These are phyloP conservation scores for Magnusiomyces suaveolens DNA, from an alignment of 1,139 yeast species.

Conservation along the genomic window DNA sequence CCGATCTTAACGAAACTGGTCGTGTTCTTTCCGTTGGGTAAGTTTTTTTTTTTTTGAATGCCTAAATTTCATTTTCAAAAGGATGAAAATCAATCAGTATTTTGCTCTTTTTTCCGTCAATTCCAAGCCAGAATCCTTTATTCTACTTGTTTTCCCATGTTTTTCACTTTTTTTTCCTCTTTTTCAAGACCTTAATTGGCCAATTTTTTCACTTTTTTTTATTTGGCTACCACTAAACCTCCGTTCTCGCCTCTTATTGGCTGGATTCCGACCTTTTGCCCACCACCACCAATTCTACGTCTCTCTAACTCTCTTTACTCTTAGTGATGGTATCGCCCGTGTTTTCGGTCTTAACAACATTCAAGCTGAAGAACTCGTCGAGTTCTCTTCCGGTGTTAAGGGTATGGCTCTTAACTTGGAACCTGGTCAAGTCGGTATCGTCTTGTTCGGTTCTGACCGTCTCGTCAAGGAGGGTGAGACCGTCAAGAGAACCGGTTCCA, in stretches of 20 bases:
- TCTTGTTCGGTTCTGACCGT: slow-evolving; percentile 98
- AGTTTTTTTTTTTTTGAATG: no score
- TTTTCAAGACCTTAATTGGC: no score
- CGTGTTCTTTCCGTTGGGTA: slow-evolving; percentile 96
- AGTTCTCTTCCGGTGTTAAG: slow-evolving; percentile 98
- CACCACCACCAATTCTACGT: no score
- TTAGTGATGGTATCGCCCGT: slow-evolving; percentile 99
- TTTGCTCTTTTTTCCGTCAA: no score
- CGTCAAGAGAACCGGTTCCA: slow-evolving; percentile 99
- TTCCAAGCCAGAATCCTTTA: no score
- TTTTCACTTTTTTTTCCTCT: no score
- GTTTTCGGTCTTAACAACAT: slow-evolving; percentile 98
- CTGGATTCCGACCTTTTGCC: background rate
- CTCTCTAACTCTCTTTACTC: no score
- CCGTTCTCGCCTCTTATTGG: background rate
- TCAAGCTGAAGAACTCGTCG: slow-evolving; percentile 99
- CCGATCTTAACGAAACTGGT: slow-evolving; percentile 98
- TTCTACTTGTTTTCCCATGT: no score
- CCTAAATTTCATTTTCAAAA: no score
- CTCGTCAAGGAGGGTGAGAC: slow-evolving; percentile 98
- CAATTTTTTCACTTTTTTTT: background rate
- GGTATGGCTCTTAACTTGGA: slow-evolving; percentile 99
- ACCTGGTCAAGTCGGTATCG: slow-evolving; percentile 99
- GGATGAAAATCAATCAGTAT: no score
- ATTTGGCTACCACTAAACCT: background rate